phyloP scores from a whole-genome alignment of 176 grass and related monocot species.

The Rhynchospora breviuscula region DNA sequence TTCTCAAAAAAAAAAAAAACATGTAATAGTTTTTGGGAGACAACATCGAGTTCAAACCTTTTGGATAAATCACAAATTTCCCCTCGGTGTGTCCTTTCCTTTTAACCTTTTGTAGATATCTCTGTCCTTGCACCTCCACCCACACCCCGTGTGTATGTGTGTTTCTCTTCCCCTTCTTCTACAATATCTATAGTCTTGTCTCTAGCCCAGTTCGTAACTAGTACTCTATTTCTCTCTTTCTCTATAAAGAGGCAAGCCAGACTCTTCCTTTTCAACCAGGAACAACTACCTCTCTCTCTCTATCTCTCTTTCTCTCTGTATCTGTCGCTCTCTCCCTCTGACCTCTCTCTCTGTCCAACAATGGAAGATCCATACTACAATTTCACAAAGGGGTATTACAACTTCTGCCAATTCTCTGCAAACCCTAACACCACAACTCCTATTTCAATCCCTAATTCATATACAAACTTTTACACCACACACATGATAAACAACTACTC shows the following conservation, averaged over 20 bases:
- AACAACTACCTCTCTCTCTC: conserved; percentile 19
- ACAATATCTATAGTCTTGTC: conserved; percentile 20
- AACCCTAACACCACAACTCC: conserved; percentile 22
- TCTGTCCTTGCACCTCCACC: conserved; percentile 23
- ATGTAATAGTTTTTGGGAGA: conserved; percentile 24
- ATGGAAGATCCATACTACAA: conserved; percentile 91
- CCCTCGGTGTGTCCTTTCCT: conserved; percentile 37
- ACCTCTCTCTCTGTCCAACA: conserved; percentile 18
- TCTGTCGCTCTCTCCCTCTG: neutral
- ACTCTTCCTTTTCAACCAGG: conserved; percentile 24
- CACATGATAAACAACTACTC: conserved; percentile 29
- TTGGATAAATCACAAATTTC: conserved; percentile 6
- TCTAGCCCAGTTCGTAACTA: conserved; percentile 20
- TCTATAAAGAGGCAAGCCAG: conserved; percentile 16
- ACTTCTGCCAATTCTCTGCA: conserved; percentile 43
- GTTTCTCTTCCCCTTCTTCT: conserved; percentile 19
- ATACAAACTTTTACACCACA: conserved; percentile 23
- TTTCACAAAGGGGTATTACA: conserved; percentile 58
- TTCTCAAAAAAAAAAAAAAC: no score
- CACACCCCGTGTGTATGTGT: conserved; percentile 22
- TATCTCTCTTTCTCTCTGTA: neutral
- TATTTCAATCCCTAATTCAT: conserved; percentile 25
- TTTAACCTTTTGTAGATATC: conserved; percentile 32
- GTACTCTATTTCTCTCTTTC: neutral
- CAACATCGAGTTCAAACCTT: conserved; percentile 22